These are phyloP conservation scores for Dryadomyces sulphureus DNA, from an alignment of 2,329 filamentous ascomycete species.

Conservation along the genomic window DNA sequence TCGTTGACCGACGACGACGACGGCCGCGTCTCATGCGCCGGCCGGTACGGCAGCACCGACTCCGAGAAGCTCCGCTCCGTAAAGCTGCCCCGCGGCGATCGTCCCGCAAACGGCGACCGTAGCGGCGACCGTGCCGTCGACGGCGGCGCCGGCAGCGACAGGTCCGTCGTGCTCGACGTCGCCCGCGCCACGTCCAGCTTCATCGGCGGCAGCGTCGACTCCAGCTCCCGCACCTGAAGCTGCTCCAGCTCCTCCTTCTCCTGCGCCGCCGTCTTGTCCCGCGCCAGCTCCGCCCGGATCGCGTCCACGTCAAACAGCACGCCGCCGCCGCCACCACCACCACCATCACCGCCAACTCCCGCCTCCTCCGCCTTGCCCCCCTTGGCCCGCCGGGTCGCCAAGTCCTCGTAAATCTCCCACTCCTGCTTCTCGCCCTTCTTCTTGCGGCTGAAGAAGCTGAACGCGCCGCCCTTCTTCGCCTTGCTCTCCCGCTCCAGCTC, in stretches of 20 bases:
- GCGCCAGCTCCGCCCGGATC: slow-evolving; percentile 71
- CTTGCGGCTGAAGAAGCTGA: slow-evolving; percentile 69
- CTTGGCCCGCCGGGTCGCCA: not conserved
- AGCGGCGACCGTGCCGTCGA: slow-evolving; percentile 15
- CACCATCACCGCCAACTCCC: slow-evolving; percentile 26
- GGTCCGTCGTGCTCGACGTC: slow-evolving; percentile 12
- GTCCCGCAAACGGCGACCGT: slow-evolving; percentile 6
- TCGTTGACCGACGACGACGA: slow-evolving; percentile 16
- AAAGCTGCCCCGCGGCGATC: slow-evolving; percentile 16
- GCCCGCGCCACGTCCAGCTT: slow-evolving; percentile 50
- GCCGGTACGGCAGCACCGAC: slow-evolving; percentile 5
- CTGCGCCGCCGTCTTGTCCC: slow-evolving; percentile 34
- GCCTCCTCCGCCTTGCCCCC: slow-evolving; percentile 4
- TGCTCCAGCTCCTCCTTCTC: slow-evolving; percentile 19
- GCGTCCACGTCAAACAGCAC: slow-evolving; percentile 94
- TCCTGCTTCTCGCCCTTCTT: slow-evolving; percentile 71
- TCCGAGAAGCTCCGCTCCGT: not conserved
- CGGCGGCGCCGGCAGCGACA: slow-evolving; percentile 15
- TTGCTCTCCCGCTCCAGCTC: slow-evolving; percentile 70
- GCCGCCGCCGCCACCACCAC: slow-evolving; percentile 37
- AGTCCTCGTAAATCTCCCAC: slow-evolving; percentile 87
- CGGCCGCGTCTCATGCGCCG: slow-evolving; percentile 3
- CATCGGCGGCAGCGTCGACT: slow-evolving; percentile 82
- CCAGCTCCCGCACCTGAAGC: slow-evolving; percentile 60
- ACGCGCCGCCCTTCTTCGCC: slow-evolving; percentile 39